phyloP scores from a whole-genome alignment of 192 early-diverging fungal genomes.

The Dispira simplex region DNA sequence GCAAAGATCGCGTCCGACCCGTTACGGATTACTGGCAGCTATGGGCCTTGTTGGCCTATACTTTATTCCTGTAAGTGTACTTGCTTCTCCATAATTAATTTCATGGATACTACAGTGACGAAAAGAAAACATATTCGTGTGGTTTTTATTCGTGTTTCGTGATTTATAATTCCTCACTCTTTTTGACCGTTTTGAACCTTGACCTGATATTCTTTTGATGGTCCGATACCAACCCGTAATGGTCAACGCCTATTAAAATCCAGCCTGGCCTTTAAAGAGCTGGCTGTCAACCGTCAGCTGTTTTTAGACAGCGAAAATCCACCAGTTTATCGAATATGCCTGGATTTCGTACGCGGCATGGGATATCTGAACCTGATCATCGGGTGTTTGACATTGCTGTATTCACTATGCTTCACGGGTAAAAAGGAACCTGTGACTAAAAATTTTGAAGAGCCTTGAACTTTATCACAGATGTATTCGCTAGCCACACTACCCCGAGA shows the following conservation, averaged over 20 bases:
- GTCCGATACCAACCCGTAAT: background rate
- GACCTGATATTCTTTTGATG: background rate
- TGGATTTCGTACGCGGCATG: background rate
- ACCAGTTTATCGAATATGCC: background rate
- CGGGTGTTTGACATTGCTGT: background rate
- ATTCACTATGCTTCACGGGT: background rate
- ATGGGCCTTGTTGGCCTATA: background rate
- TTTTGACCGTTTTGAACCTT: background rate
- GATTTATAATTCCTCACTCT: background rate
- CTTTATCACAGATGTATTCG: background rate
- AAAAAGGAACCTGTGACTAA: background rate
- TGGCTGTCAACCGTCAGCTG: background rate
- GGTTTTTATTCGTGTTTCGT: background rate
- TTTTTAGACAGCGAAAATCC: background rate
- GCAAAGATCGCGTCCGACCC: background rate
- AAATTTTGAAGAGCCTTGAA: background rate
- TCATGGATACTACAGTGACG: background rate
- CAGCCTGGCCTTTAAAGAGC: slow-evolving; percentile 1
- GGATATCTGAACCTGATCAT: background rate
- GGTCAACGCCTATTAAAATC: background rate
- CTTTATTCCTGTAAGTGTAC: background rate
- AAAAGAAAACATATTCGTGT: background rate
- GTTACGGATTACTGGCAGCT: background rate
- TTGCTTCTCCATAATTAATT: background rate
- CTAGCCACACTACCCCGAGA: no score